A percentile compares a stretch with the other conserved stretches of the same genome.
Conservation (phyloP, 2,329 filamentous ascomycete genomes). For the Nannizziopsis arthrosporioides region DNA sequence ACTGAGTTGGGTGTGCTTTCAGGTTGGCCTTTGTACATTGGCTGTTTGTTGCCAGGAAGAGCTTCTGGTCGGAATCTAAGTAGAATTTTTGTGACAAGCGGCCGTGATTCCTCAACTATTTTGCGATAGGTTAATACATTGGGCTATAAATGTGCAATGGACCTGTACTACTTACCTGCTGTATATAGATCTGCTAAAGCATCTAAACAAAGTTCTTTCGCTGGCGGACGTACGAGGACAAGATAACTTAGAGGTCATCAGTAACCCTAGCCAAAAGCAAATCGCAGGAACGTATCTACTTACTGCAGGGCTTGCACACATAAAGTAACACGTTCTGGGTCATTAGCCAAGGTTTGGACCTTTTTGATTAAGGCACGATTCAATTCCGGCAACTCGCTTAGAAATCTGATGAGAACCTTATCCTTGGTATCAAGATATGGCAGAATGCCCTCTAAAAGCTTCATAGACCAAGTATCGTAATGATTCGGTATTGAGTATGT, state of each 20-base stretch:
- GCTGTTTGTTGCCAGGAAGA: conserved; percentile 13
- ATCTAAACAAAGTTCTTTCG: conserved; percentile 46
- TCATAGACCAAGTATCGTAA: conserved; percentile 68
- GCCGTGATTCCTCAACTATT: conserved; percentile 36
- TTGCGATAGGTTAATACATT: background rate
- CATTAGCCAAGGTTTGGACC: conserved; percentile 52
- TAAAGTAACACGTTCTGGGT: conserved; percentile 51
- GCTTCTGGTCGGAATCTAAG: conserved; percentile 44
- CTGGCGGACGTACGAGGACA: conserved; percentile 49
- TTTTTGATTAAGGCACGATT: conserved; percentile 59
- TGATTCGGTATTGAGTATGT: conserved; percentile 41
- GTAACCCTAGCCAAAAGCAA: background rate
- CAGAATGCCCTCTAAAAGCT: conserved; percentile 76
- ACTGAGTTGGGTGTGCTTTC: background rate
- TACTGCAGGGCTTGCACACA: conserved; percentile 48
- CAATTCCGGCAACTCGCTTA: conserved; percentile 81
- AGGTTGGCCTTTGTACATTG: background rate
- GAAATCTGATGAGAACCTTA: conserved; percentile 76
- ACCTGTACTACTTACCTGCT: conserved; percentile 34
- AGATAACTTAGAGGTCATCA: conserved; percentile 35
- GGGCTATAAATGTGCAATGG: no score
- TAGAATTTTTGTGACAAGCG: conserved; percentile 43
- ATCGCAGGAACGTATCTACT: conserved; percentile 17
- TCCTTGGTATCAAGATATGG: conserved; percentile 87
- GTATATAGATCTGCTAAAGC: conserved; percentile 48